Evolutionary conservation across 352 stramenopile genomes (phyloP).

Genomic region (Globisporangium orthogonon): DNA sequence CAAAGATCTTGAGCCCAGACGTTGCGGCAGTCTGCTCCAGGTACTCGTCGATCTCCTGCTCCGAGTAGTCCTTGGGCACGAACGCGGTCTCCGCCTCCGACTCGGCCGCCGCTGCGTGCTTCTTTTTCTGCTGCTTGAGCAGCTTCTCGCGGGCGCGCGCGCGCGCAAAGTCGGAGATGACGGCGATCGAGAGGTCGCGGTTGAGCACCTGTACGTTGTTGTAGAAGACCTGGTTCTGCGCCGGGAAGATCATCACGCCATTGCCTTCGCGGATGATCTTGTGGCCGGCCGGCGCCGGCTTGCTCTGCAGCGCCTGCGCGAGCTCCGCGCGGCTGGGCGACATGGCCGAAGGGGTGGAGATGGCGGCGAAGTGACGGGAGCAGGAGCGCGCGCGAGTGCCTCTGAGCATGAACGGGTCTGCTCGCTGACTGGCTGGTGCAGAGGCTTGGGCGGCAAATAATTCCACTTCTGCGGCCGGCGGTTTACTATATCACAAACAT

Average conservation of each 20-base stretch:
- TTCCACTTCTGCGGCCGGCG: no score
- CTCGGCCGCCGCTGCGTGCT: constrained; percentile 36
- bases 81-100: constrained; percentile 33
- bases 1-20: constrained; percentile 95
- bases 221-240: constrained; percentile 91
- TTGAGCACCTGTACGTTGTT: constrained; percentile 97
- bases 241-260: constrained; percentile 88
- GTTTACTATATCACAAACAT: no score
- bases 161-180: constrained; percentile 97
- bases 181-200: constrained; percentile 96
- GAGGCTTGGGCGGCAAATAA: no score
- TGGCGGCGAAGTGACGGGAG: not conserved
- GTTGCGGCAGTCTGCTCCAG: constrained; percentile 49
- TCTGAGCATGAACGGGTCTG: no score
- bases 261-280: constrained; percentile 89
- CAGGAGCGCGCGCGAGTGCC: not conserved
- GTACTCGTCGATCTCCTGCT: constrained; percentile 74
- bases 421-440: no score
- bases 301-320: constrained; percentile 57
- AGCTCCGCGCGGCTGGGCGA: constrained; percentile 36
- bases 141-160: constrained; percentile 71
- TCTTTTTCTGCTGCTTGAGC: constrained; percentile 68
- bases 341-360: constrained; percentile 9
- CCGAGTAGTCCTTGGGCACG: constrained; percentile 39
- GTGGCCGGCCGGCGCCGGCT: constrained; percentile 51